Percentiles rank a stretch among this genome's conserved stretches.
Conservation (phyloP, 495 filamentous ascomycete genomes). For the Aspergillus homomorphus region DNA sequence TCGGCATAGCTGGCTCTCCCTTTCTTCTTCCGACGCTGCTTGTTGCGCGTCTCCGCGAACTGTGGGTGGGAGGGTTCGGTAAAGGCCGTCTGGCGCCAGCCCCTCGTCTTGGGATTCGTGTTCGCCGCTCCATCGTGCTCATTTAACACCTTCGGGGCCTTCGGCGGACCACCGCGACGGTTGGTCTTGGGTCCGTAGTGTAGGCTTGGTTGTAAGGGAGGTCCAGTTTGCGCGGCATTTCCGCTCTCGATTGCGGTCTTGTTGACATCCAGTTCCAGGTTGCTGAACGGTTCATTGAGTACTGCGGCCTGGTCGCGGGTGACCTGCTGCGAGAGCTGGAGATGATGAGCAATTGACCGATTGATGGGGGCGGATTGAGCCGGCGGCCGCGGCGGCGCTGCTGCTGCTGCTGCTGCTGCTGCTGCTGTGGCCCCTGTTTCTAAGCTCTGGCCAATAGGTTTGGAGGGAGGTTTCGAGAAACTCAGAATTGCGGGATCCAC, state of each 20-base stretch:
- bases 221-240: constrained; percentile 13
- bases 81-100: constrained; percentile 83
- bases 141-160: constrained; percentile 16
- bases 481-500: constrained; percentile 57
- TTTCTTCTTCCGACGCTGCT: constrained; percentile 52
- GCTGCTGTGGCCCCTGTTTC: constrained; percentile 6
- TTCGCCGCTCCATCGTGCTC: constrained; percentile 38
- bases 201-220: neutral
- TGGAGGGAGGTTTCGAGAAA: constrained; percentile 34
- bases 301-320: constrained; percentile 22
- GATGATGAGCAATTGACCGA: constrained; percentile 2
- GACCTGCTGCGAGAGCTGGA: constrained; percentile 10
- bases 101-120: constrained; percentile 54
- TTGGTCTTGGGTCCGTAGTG: constrained; percentile 24
- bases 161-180: constrained; percentile 37
- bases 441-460: constrained; percentile 10
- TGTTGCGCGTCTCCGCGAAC: constrained; percentile 21
- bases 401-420: too few relatives aligned
- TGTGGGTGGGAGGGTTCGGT: constrained; percentile 55
- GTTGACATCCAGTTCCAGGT: constrained; percentile 34
- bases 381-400: too few relatives aligned
- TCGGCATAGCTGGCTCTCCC: constrained; percentile 51
- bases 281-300: constrained; percentile 44
- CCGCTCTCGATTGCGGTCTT: constrained; percentile 9
- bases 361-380: constrained; percentile 6